These are phyloP conservation scores for Psophocarpus tetragonolobus DNA, from an alignment of 306 rosid species.

Conservation along the genomic window DNA sequence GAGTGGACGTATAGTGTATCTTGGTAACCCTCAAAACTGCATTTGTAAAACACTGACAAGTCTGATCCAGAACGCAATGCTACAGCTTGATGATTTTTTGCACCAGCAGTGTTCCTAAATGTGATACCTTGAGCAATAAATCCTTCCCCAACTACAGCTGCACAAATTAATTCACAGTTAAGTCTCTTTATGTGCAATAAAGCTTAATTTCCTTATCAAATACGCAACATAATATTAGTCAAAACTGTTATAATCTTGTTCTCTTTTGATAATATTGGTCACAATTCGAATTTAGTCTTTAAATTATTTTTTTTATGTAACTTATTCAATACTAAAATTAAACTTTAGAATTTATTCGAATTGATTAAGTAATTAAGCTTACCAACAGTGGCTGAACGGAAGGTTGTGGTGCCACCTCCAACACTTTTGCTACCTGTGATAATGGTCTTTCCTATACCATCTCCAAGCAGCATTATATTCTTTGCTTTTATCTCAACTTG, in stretches of 20 bases:
- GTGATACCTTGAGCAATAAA: conserved; percentile 74
- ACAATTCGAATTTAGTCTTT: too few relatives aligned
- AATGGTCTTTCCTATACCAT: conserved; percentile 73
- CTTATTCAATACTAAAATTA: not conserved
- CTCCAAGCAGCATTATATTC: conserved; percentile 75
- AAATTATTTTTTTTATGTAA: not conserved
- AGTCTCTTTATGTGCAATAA: not conserved
- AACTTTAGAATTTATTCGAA: not conserved
- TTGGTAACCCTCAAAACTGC: conserved; percentile 79
- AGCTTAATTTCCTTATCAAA: not conserved
- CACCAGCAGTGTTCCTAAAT: conserved; percentile 75
- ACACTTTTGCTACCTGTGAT: conserved; percentile 85
- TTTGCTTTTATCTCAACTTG: conserved; percentile 56
- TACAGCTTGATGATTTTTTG: conserved; percentile 72
- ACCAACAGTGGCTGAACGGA: conserved; percentile 83
- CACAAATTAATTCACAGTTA: not conserved
- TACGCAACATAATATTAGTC: not conserved
- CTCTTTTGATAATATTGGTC: too few relatives aligned
- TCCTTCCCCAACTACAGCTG: conserved; percentile 71
- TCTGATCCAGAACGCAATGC: conserved; percentile 84
- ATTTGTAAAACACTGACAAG: conserved; percentile 64
- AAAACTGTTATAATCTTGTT: too few relatives aligned
- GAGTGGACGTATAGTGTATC: conserved; percentile 79
- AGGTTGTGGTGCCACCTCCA: conserved; percentile 82
- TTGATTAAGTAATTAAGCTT: not conserved